Percentiles rank a stretch among this genome's conserved stretches.
Evolutionary conservation across 2,329 filamentous ascomycete genomes (phyloP).

Genomic region (Rutstroemia sp.): DNA sequence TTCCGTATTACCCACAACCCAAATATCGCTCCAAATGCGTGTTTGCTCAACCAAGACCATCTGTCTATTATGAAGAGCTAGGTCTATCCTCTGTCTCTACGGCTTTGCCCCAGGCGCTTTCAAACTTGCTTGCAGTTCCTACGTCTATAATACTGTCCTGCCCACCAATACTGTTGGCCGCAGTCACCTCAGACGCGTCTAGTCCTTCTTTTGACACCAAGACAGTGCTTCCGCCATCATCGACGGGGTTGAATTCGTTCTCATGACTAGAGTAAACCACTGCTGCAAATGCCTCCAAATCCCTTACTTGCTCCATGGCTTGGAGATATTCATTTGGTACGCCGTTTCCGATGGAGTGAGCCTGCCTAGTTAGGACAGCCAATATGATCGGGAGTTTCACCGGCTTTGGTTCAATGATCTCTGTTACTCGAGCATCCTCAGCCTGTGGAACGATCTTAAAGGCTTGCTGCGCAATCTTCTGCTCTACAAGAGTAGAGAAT

Average conservation of each 20-base stretch:
- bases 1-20: conserved; percentile 2
- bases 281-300: conserved; percentile 77
- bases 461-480: conserved; percentile 69
- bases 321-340: conserved; percentile 63
- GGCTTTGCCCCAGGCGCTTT: conserved; percentile 65
- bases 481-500: conserved; percentile 77
- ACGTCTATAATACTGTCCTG: conserved; percentile 49
- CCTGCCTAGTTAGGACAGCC: conserved; percentile 84
- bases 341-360: conserved; percentile 79
- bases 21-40: neutral
- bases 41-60: conserved; percentile 2
- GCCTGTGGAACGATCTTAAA: conserved; percentile 54
- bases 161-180: conserved; percentile 14
- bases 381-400: conserved; percentile 82
- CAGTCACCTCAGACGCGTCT: conserved; percentile 12
- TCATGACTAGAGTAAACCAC: conserved; percentile 85
- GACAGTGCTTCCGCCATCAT: conserved; percentile 14
- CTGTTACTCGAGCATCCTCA: conserved; percentile 36
- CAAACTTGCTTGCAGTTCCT: conserved; percentile 46
- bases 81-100: conserved; percentile 32
- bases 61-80: conserved; percentile 9
- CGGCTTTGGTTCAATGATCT: conserved; percentile 43
- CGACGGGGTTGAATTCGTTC: conserved; percentile 47
- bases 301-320: conserved; percentile 67
- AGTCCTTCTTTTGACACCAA: conserved; percentile 15